Evolutionary conservation across 495 filamentous ascomycete species (phyloP), one percentile per base, ranked within the genome.

Genomic region (Penicillium angulare): DNA sequence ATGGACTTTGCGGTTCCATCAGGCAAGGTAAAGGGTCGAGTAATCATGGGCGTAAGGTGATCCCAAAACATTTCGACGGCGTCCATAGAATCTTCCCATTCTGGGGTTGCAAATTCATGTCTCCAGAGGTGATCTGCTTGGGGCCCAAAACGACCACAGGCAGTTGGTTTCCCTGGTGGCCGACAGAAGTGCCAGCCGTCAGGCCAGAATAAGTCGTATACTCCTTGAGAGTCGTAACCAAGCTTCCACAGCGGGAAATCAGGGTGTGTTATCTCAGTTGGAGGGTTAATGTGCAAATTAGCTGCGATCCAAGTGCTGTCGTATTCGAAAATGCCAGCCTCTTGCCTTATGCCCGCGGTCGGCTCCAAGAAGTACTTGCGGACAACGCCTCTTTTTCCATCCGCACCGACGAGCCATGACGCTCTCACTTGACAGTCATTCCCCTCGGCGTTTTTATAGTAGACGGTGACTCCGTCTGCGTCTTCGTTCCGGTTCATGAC

Each of bases 191-290:
- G 68, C 46, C 74, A 80, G 2, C 68, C 66, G 2, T 12, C 47
- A 0, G 77, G 79, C 57, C 75, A 82, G 57, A 80, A 80, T 2
- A 74, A 43, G 47, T 80, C 75, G 35, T 79, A 78, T 0, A 79
- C 75, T 18, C 74, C 51, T 31, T 77, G 60, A 2, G 77, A 69
- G 0, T 61, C 72, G 38, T 76, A 77, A 9, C 73, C 77, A 0
- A 72, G 44, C 12, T 66, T 45, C 78, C 78, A 80, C 2, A 79
- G 56, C 0, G 73, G 72, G 18, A 80, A 78, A 0, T 69, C 50
- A 0, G 77, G 78, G 50, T 82, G 79, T 0, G 75, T 72, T 38
- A 73, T 53, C 35, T 59, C 59, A 2, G 67, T 79, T 2, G 79
- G 78, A 1, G 71, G 50, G 0, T 56, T 58, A 7, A 80, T 67